Conservation (phyloP, 2,329 filamentous ascomycete species). For the Nemania sp. region DNA sequence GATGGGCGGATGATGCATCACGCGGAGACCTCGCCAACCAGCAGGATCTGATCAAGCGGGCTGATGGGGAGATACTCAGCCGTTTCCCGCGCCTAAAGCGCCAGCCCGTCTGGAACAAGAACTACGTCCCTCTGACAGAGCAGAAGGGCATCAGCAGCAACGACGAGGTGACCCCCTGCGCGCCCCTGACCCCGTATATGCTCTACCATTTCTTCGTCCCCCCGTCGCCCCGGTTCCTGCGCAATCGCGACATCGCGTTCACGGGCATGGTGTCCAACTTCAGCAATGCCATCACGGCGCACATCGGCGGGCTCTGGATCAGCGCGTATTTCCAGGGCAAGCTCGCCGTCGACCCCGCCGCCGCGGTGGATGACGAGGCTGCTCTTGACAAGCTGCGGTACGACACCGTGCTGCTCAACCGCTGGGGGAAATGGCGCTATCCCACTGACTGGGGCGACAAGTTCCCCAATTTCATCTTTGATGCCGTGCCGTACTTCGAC, state of each 20-base stretch:
- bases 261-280: conserved; percentile 52
- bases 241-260: conserved; percentile 53
- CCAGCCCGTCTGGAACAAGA: conserved; percentile 49
- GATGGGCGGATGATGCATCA: conserved; percentile 32
- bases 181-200: conserved; percentile 45
- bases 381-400: conserved; percentile 45
- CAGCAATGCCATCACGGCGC: conserved; percentile 49
- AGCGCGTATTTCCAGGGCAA: conserved; percentile 58
- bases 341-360: conserved; percentile 19
- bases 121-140: conserved; percentile 46
- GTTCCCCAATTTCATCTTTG: conserved; percentile 75
- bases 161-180: conserved; percentile 33
- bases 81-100: conserved; percentile 54
- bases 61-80: conserved; percentile 55
- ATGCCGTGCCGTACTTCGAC: conserved; percentile 75
- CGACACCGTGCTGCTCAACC: conserved; percentile 66
- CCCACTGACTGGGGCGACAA: conserved; percentile 66
- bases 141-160: conserved; percentile 47
- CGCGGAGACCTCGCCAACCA: conserved; percentile 45
- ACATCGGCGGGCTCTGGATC: conserved; percentile 58
- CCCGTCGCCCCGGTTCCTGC: conserved; percentile 40
- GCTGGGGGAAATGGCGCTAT: conserved; percentile 73
- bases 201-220: conserved; percentile 53
- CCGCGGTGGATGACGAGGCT: conserved; percentile 3
- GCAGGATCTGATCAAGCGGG: conserved; percentile 43